These are phyloP conservation scores for Alternaria rosae DNA, from an alignment of 2,329 filamentous ascomycete genomes.

Conservation along the genomic window DNA sequence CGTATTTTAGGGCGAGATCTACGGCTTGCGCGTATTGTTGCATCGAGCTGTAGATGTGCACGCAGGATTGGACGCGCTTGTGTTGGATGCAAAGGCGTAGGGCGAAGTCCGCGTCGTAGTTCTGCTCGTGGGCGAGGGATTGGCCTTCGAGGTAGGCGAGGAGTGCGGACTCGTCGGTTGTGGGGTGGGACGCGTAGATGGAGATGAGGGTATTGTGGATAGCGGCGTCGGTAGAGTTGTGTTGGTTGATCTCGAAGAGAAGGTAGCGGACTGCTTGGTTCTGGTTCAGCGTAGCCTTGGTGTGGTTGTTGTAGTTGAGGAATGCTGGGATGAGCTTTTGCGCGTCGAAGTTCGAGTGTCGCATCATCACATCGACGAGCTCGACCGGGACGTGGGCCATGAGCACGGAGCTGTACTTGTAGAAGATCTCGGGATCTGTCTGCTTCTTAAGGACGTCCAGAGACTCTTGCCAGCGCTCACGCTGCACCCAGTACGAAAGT, in stretches of 20 bases:
- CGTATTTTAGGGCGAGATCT: constrained; percentile 86
- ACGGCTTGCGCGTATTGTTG: constrained; percentile 92
- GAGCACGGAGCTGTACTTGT: constrained; percentile 94
- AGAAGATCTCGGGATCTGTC: constrained; percentile 90
- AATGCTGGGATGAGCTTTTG: constrained; percentile 91
- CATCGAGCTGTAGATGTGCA: constrained; percentile 98
- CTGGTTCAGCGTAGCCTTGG: constrained; percentile 67
- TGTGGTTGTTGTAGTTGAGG: constrained; percentile 88
- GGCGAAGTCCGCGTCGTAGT: constrained; percentile 95
- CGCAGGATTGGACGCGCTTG: constrained; percentile 89
- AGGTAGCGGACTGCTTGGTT: constrained; percentile 96
- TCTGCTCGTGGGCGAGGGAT: constrained; percentile 73
- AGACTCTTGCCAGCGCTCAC: constrained; percentile 89
- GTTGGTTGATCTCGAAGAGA: constrained; percentile 88
- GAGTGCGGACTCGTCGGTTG: constrained; percentile 82
- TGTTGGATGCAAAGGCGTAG: constrained; percentile 94
- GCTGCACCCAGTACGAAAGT: constrained; percentile 94
- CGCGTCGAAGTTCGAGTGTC: constrained; percentile 83
- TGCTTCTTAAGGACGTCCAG: constrained; percentile 91
- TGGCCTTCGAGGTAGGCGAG: constrained; percentile 91
- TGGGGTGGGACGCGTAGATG: constrained; percentile 88
- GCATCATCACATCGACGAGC: constrained; percentile 93
- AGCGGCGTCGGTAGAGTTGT: constrained; percentile 80
- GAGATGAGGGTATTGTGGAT: constrained; percentile 97
- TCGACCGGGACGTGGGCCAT: constrained; percentile 88